A percentile compares a stretch with the other conserved stretches of the same genome.
phyloP scores from a whole-genome alignment of 306 rosid species.

The Neltuma alba region DNA sequence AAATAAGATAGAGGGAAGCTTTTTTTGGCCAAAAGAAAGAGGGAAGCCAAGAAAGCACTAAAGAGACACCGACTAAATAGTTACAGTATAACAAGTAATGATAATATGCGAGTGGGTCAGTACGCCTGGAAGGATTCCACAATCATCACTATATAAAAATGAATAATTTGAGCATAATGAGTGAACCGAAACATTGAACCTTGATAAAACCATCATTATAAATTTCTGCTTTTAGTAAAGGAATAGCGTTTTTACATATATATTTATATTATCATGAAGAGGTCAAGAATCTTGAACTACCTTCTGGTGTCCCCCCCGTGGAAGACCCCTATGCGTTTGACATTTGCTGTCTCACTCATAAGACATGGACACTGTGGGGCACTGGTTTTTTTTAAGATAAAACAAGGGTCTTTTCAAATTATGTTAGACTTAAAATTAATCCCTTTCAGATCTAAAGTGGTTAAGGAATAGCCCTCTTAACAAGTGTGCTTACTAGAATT shows the following conservation, averaged over 20 bases:
- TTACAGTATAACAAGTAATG: not conserved
- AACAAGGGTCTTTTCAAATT: too few species aligned
- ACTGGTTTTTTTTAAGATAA: too few species aligned
- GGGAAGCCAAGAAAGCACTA: not conserved
- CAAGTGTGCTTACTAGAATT: too few species aligned
- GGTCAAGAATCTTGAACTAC: constrained; percentile 40
- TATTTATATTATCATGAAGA: constrained; percentile 20
- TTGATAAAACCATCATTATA: constrained; percentile 27
- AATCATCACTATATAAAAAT: not conserved
- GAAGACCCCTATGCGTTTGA: not conserved
- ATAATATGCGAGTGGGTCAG: constrained; percentile 17
- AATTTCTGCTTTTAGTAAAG: constrained; percentile 23
- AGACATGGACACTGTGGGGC: too few species aligned
- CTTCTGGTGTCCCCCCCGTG: constrained; percentile 27
- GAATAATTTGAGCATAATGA: not conserved
- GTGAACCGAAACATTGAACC: constrained; percentile 43
- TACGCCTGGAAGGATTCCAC: not conserved
- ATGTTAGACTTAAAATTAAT: too few species aligned
- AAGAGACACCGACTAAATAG: constrained; percentile 20
- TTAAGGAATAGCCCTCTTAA: too few species aligned
- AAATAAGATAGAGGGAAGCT: too few species aligned
- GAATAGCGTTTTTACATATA: not conserved
- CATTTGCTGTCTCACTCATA: not conserved
- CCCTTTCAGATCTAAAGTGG: too few species aligned
- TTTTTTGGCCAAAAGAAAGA: too few species aligned